Evolutionary conservation across 2,329 filamentous ascomycete genomes (phyloP).

Genomic region (Akanthomyces uredinophilus): DNA sequence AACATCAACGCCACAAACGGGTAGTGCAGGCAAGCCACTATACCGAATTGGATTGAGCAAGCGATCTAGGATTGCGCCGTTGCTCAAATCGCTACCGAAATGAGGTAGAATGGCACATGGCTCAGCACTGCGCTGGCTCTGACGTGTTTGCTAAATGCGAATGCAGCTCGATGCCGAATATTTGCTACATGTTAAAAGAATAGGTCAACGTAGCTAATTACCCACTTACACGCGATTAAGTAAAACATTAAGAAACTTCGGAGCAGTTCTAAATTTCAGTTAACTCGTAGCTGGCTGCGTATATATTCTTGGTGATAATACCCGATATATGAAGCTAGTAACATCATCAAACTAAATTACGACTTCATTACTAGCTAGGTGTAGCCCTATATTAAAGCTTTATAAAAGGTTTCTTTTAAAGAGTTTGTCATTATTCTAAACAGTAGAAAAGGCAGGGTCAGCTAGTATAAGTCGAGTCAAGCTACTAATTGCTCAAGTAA

Average conservation of each 20-base stretch:
- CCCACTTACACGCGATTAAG: not conserved
- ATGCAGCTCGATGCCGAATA: not conserved
- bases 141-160: not conserved
- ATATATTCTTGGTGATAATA: not conserved
- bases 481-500: no score
- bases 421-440: no score
- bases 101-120: slow-evolving; percentile 14
- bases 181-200: not conserved
- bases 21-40: slow-evolving; percentile 31
- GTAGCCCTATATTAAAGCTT: no score
- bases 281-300: not conserved
- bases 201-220: not conserved
- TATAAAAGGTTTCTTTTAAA: no score
- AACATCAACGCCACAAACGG: not conserved
- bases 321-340: no score
- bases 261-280: not conserved
- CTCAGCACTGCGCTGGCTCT: not conserved
- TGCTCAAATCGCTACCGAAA: slow-evolving; percentile 46
- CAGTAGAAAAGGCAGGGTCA: no score
- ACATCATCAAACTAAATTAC: no score
- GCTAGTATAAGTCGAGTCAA: no score
- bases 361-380: no score
- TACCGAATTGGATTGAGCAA: slow-evolving; percentile 50
- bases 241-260: not conserved
- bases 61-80: slow-evolving; percentile 43